Base-by-base conservation (phyloP, 305 asterid genomes). In the Solanum hybrid region DNA sequence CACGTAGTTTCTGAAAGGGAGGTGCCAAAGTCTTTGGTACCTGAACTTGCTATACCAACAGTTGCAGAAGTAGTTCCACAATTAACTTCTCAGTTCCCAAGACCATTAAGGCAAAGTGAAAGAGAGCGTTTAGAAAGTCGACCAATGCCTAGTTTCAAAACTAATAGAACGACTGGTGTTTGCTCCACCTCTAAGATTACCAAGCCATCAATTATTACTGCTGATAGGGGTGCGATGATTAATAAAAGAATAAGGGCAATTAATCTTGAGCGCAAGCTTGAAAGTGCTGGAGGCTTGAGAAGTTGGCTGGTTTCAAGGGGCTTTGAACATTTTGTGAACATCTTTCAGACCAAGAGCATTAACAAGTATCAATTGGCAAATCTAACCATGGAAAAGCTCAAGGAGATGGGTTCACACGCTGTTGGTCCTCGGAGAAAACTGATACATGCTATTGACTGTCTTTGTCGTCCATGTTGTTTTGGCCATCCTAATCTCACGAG, bases 391-490 rank as follows among this genome's bases (percentile, higher is more conserved):
- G 90, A 94, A 82, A 96, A 97, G 94, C 98, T 97, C 78, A 95
- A 96, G 91, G 98, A 95, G 75, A 96, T 96, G 98, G 99, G 99
- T 34, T 92, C 94, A 8, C 92, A 88, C 73, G 98, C 98, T 27
- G 96, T 97, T 79, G 99, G 99, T 24, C 98, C 99, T 6, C 91
- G 99, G 92, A 94, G 99, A 90, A 97, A 97, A 92, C 94, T 97
- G 91, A 94, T 97, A 92, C 99, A 96, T 85, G 99, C 99, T 88
- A 95, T 97, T 34, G 96, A 95, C 82, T 95, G 99, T 94, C 94
- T 97, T 88, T 97, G 98, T 42, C 94, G 94, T 87, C 99, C 99
- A 76, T 98, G 93, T 88, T 97, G 99, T 90, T 94, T 95, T 85
- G 92, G 88, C 89, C 93, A 85, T 85, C 77, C 72, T 91, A 90